Evolutionary conservation across 306 rosid species (phyloP).

Genomic region (Betula pendula): DNA sequence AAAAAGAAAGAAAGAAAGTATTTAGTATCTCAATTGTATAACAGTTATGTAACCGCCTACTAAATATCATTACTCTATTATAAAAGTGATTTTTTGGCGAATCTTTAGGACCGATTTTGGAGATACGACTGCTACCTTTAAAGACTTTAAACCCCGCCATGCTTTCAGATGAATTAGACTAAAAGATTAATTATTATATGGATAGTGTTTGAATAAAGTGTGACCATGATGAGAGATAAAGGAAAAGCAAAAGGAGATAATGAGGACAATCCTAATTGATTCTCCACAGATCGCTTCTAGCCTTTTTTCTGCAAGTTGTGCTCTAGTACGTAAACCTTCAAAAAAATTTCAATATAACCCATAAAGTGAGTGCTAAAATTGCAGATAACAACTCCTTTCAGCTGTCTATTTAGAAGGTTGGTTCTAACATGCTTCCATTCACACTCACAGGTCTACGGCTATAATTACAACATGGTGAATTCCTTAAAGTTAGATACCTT

Average conservation of each 20-base stretch:
- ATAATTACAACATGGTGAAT: neutral
- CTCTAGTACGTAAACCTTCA: neutral
- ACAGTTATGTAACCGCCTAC: too few species aligned
- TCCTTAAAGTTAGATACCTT: neutral
- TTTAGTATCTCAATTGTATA: too few species aligned
- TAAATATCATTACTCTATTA: too few species aligned
- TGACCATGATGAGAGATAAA: neutral
- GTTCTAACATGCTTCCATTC: neutral
- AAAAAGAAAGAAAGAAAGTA: too few species aligned
- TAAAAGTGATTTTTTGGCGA: neutral
- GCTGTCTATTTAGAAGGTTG: neutral
- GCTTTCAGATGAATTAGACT: neutral
- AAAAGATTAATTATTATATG: neutral
- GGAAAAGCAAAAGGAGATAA: neutral
- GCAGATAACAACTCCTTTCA: neutral
- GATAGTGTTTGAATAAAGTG: constrained; percentile 2
- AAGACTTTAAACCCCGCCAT: neutral
- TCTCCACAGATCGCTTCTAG: constrained; percentile 14
- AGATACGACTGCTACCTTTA: neutral
- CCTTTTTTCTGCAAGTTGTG: constrained; percentile 15
- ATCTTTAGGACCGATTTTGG: neutral
- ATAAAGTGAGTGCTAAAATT: neutral
- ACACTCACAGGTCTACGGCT: neutral
- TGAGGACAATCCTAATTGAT: constrained; percentile 20
- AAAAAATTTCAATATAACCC: neutral